Conservation (phyloP, 768 basidiomycete genomes). For the Strobilomyces confusus region DNA sequence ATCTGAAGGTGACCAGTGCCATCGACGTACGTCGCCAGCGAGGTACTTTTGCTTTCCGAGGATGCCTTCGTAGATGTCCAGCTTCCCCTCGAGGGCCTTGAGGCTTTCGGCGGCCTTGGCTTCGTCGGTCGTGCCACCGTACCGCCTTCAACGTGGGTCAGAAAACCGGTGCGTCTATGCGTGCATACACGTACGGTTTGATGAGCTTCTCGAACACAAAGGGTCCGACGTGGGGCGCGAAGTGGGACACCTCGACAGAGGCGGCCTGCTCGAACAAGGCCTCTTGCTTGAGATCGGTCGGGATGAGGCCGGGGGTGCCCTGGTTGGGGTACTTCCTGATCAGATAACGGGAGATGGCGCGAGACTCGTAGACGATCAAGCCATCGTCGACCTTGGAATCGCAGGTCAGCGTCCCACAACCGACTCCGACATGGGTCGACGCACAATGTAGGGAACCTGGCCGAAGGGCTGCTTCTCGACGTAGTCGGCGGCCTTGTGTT, state of each 20-base stretch:
- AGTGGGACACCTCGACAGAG: constrained; percentile 51
- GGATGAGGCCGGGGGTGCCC: constrained; percentile 46
- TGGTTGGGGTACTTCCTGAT: constrained; percentile 49
- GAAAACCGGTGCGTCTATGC: background rate
- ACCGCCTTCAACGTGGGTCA: constrained; percentile 5
- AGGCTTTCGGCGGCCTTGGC: constrained; percentile 13
- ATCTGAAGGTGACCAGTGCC: background rate
- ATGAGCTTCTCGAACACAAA: constrained; percentile 49
- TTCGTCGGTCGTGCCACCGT: constrained; percentile 23
- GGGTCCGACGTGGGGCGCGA: constrained; percentile 38
- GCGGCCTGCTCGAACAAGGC: constrained; percentile 31
- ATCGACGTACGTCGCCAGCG: constrained; percentile 47
- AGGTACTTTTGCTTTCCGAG: constrained; percentile 53
- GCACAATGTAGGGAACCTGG: constrained; percentile 44
- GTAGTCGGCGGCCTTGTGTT: constrained; percentile 46
- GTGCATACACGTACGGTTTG: constrained; percentile 38
- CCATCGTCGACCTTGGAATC: constrained; percentile 52
- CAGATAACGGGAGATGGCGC: constrained; percentile 60
- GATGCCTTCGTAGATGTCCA: constrained; percentile 53
- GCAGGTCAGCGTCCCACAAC: background rate
- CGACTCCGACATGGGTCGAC: background rate
- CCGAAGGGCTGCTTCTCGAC: constrained; percentile 54
- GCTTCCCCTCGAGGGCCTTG: constrained; percentile 28
- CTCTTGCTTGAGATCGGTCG: constrained; percentile 35
- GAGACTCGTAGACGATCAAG: constrained; percentile 57